Percentiles rank a stretch among this genome's conserved stretches.
phyloP scores from a whole-genome alignment of 108 stramenopile species.

The Ochromonas danica region DNA sequence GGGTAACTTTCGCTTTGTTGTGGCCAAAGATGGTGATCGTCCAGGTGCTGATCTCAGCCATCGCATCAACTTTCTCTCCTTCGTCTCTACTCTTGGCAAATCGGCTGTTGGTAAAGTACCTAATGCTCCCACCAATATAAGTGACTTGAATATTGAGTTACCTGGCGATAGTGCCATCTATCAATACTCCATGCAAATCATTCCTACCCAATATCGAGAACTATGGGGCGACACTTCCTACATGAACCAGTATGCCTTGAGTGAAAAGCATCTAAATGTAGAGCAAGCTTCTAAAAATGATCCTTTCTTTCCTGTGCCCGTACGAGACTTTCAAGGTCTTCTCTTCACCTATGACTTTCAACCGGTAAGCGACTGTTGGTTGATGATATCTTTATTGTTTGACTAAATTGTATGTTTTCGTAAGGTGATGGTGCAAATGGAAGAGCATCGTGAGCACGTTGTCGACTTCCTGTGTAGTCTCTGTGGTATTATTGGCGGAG shows the following conservation, averaged over 20 bases:
- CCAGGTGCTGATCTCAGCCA: background rate
- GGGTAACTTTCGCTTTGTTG: background rate
- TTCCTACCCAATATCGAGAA: background rate
- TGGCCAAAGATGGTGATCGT: background rate
- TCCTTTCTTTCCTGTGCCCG: background rate
- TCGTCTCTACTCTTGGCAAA: background rate
- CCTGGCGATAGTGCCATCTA: too few species aligned
- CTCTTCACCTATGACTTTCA: background rate
- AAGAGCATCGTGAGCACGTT: background rate
- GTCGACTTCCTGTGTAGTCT: background rate
- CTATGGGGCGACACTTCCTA: background rate
- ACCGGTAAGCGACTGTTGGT: too few species aligned
- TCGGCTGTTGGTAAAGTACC: background rate
- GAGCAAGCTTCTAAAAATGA: background rate
- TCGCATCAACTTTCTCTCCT: background rate
- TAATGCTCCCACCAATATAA: background rate
- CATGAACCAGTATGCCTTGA: background rate
- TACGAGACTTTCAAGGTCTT: background rate
- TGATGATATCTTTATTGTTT: too few species aligned
- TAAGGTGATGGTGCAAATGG: background rate
- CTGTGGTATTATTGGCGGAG: background rate
- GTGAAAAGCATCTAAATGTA: background rate
- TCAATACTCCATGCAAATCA: background rate
- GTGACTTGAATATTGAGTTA: too few species aligned
- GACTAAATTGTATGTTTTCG: too few species aligned